Conservation (phyloP, 306 rosid species). For the Sesbania bispinosa region DNA sequence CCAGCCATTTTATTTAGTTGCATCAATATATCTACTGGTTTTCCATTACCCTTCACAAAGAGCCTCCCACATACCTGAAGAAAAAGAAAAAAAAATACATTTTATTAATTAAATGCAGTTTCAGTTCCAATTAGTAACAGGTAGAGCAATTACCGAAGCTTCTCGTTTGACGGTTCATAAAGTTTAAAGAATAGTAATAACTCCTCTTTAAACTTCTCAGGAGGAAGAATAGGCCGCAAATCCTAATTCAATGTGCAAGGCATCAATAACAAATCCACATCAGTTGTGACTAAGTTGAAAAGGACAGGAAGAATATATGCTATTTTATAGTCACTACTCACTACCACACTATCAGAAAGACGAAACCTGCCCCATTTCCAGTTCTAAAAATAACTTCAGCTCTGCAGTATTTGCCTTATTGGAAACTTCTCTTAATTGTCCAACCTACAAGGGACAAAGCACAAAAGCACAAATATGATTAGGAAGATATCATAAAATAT, state of each 20-base stretch:
- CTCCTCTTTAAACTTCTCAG: no score
- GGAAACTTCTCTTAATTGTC: constrained; percentile 73
- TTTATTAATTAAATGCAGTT: neutral
- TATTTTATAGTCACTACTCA: no score
- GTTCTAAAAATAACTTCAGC: no score
- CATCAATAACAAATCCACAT: no score
- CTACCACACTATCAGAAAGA: no score
- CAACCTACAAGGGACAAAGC: constrained; percentile 54
- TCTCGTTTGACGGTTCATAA: constrained; percentile 67
- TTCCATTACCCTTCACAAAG: constrained; percentile 57
- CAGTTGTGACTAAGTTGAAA: no score
- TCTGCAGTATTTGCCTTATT: constrained; percentile 62
- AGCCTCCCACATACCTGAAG: constrained; percentile 79
- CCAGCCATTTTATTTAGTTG: constrained; percentile 84
- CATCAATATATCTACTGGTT: constrained; percentile 66
- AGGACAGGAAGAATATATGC: no score
- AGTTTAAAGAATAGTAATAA: constrained; percentile 74
- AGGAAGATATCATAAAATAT: neutral
- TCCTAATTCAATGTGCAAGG: no score
- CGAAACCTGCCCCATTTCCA: no score
- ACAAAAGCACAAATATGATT: neutral
- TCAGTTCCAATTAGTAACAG: neutral
- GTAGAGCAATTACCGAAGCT: constrained; percentile 60
- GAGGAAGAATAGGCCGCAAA: no score
- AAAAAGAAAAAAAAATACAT: constrained; percentile 8